Percentiles rank a stretch among this genome's conserved stretches.
phyloP scores from a whole-genome alignment of 352 stramenopile species.

The Globisporangium cystogenes region DNA sequence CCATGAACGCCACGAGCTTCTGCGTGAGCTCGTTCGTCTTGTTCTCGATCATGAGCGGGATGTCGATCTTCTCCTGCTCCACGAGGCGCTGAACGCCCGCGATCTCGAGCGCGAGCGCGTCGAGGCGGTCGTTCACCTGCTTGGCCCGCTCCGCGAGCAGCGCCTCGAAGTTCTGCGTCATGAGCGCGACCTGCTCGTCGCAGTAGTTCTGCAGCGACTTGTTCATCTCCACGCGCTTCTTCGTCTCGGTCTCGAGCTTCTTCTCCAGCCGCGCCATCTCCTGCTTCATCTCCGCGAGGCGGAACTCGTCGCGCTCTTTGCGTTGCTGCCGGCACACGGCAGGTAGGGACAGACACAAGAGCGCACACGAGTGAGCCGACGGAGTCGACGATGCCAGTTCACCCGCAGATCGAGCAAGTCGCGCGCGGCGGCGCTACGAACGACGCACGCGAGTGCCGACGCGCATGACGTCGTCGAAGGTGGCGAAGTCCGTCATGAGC shows the following conservation, averaged over 20 bases:
- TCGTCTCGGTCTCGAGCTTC: slow-evolving; percentile 90
- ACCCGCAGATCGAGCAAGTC: neutral
- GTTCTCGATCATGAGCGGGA: slow-evolving; percentile 87
- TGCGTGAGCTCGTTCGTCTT: slow-evolving; percentile 87
- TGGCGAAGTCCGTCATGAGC: slow-evolving; percentile 82
- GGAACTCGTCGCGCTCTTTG: slow-evolving; percentile 92
- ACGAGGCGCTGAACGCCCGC: slow-evolving; percentile 75
- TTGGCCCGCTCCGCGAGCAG: slow-evolving; percentile 76
- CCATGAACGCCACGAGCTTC: slow-evolving; percentile 87
- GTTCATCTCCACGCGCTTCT: slow-evolving; percentile 93
- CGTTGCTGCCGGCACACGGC: slow-evolving; percentile 40
- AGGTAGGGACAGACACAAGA: neutral
- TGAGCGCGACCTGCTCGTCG: slow-evolving; percentile 81
- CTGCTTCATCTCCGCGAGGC: slow-evolving; percentile 89
- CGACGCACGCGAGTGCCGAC: slow-evolving; percentile 60
- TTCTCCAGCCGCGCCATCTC: slow-evolving; percentile 89
- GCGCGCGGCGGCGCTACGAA: neutral
- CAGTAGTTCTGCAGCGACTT: slow-evolving; percentile 90
- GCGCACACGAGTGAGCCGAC: neutral
- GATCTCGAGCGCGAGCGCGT: slow-evolving; percentile 73
- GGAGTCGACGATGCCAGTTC: too few species aligned
- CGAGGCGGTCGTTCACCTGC: slow-evolving; percentile 68
- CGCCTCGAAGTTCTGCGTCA: slow-evolving; percentile 77
- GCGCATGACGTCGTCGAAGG: slow-evolving; percentile 85
- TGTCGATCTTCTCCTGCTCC: slow-evolving; percentile 82